Base-by-base conservation (phyloP, 2,329 filamentous ascomycete genomes). In the Exophiala sideris region DNA sequence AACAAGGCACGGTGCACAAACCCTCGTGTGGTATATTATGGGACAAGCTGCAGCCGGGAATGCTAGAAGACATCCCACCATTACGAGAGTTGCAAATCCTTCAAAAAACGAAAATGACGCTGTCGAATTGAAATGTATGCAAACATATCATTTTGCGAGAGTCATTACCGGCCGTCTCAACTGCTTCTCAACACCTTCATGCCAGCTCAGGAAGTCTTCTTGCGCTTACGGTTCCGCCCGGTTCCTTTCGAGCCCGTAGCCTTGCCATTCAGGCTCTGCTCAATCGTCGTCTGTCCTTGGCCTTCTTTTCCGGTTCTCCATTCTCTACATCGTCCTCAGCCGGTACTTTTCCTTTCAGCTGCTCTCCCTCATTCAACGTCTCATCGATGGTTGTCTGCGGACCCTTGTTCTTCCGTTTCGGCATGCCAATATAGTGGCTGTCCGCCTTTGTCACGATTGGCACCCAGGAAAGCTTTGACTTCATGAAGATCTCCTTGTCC, bases 21-120 rank as follows among this genome's bases (percentile, higher is more conserved):
- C 70, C 72, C 2, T 61, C 52, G 0, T 63, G 62, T 48, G 70
- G 70, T 0, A 69, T 75, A 8, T 48, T 74, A n/a, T 75, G 73
- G 61, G 67, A 70, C 1, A 64, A 58, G 3, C 56, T 76, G 32
- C 66, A 70, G 41, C 58, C 58, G 1, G 67, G 68, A 2, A 71
- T 71, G 55, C 44, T 74, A 36, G 66, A 71, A 14, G 67, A 69
- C 9, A 75, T 76, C 14, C 56, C 55, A 14, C 51, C 56, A n/a
- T 36, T 58, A 32, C 47, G 33, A 12, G 56, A 58, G 34, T 32
- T 58, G 24, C 16, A 20, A 34, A 14, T 32, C 14, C n/a, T n/a
- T 38, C 18, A 29, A 34, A 34, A 11, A 14, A 18, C 14, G 3
- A 29, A 29, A 29, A 8, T 29, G 7, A 29, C 24, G 24, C 24